Base-by-base conservation (phyloP, 352 stramenopile species). In the Phytopythium helicoides region DNA sequence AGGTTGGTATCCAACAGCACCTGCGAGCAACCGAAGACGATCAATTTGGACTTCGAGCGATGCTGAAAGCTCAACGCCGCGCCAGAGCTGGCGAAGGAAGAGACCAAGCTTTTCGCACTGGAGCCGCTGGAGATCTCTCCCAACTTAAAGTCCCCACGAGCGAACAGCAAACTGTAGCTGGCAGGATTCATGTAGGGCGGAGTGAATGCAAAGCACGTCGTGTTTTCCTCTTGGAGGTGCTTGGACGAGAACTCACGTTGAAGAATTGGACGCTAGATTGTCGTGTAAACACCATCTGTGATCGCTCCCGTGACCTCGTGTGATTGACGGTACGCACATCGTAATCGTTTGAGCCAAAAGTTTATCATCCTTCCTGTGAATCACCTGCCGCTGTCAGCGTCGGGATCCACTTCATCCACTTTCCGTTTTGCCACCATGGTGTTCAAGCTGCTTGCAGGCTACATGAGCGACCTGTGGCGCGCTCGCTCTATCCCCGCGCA, bases 371-470 rank as follows among this genome's bases (percentile, higher is more conserved):
- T n/a, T n/a, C n/a, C n/a, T n/a, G n/a, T n/a, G n/a, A n/a, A n/a
- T n/a, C n/a, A n/a, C n/a, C n/a, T n/a, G n/a, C n/a, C n/a, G n/a
- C n/a, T n/a, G n/a, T n/a, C n/a, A n/a, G n/a, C n/a, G n/a, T n/a
- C n/a, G n/a, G n/a, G n/a, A n/a, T n/a, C n/a, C n/a, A n/a, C n/a
- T n/a, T n/a, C n/a, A n/a, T n/a, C n/a, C n/a, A n/a, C n/a, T n/a
- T n/a, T n/a, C n/a, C n/a, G n/a, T n/a, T n/a, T 41, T 6, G 36
- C 14, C 10, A 25, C 33, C 14, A 71, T 81, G 64, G 35, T 65
- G 45, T 38, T 79, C 15, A 82, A 82, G 50, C 71, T 69, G 60
- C 60, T 82, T 22, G 25, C 66, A 8, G 66, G 57, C n/a, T 73
- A 66, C n/a, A 58, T 45, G 44, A 66, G 71, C 46, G 72, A 82